These are phyloP conservation scores for Coniophora puteana DNA, from an alignment of 1,284 basidiomycete genomes.

Conservation along the genomic window DNA sequence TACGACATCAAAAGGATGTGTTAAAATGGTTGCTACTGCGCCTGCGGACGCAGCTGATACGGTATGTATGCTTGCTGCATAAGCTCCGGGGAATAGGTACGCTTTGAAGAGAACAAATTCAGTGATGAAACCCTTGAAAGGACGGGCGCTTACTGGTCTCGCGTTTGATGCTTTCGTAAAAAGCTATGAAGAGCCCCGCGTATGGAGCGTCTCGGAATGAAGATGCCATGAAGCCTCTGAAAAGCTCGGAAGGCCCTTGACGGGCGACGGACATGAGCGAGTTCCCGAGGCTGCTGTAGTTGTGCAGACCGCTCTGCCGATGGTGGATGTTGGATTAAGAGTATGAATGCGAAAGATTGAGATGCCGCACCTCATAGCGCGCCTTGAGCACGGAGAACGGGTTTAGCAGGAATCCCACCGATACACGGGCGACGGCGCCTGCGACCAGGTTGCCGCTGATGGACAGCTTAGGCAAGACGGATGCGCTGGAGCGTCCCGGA, in stretches of 20 bases:
- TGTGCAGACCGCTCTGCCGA: conserved; percentile 73
- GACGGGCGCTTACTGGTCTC: conserved; percentile 48
- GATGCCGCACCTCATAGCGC: conserved; percentile 76
- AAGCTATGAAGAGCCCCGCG: conserved; percentile 89
- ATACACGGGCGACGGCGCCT: conserved; percentile 83
- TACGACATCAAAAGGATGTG: conserved; percentile 89
- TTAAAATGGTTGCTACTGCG: conserved; percentile 75
- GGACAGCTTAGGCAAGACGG: conserved; percentile 75
- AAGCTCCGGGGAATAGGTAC: conserved; percentile 31
- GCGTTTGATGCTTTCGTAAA: conserved; percentile 85
- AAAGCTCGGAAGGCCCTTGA: conserved; percentile 78
- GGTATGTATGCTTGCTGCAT: conserved; percentile 50
- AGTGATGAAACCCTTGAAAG: conserved; percentile 8
- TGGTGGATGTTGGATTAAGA: conserved; percentile 6
- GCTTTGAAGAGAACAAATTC: conserved; percentile 24
- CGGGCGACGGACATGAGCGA: conserved; percentile 64
- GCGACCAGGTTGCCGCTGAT: conserved; percentile 85
- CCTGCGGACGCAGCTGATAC: conserved; percentile 73
- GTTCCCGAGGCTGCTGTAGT: conserved; percentile 62
- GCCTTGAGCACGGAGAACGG: conserved; percentile 96
- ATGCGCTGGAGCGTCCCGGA: conserved; percentile 32
- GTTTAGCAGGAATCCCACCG: conserved; percentile 87
- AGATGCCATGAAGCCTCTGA: conserved; percentile 88
- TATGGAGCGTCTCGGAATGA: conserved; percentile 94
- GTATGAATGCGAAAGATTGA: background rate